These are phyloP conservation scores for Tricholoma hemisulphureum DNA, from an alignment of 768 basidiomycete genomes.

Conservation along the genomic window DNA sequence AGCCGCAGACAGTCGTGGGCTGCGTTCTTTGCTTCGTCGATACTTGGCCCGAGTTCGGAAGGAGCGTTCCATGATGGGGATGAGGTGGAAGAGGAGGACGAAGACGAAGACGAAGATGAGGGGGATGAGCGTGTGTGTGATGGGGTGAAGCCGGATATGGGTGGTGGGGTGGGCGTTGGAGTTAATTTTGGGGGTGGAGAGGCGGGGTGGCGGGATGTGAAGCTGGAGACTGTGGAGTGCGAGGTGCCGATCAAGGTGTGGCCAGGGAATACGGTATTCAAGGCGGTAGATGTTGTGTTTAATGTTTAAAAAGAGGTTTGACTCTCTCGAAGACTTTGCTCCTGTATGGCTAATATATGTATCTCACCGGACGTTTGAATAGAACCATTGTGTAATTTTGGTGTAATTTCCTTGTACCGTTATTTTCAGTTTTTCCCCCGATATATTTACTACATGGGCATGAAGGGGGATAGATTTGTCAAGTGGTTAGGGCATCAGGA, in stretches of 20 bases:
- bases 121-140: constrained; percentile 39
- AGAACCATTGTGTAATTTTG: too few relatives aligned
- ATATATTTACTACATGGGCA: too few relatives aligned
- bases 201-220: constrained; percentile 64
- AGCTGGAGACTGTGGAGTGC: constrained; percentile 88
- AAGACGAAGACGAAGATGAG: constrained; percentile 26
- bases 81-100: constrained; percentile 36
- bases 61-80: constrained; percentile 62
- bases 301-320: constrained; percentile 46
- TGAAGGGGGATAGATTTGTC: too few relatives aligned
- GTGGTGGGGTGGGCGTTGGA: constrained; percentile 51
- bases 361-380: too few relatives aligned
- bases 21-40: constrained; percentile 36
- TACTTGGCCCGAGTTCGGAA: constrained; percentile 36
- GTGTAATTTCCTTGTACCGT: too few relatives aligned
- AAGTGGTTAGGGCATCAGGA: too few relatives aligned
- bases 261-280: constrained; percentile 87
- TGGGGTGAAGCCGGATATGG: constrained; percentile 45
- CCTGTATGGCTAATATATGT: too few relatives aligned
- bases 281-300: constrained; percentile 74
- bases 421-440: too few relatives aligned
- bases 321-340: too few relatives aligned
- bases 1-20: constrained; percentile 38
- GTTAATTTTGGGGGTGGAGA: constrained; percentile 54
- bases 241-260: constrained; percentile 88